Conservation (phyloP, 176 grass and related monocot genomes). For the Bothriochloa decipiens region DNA sequence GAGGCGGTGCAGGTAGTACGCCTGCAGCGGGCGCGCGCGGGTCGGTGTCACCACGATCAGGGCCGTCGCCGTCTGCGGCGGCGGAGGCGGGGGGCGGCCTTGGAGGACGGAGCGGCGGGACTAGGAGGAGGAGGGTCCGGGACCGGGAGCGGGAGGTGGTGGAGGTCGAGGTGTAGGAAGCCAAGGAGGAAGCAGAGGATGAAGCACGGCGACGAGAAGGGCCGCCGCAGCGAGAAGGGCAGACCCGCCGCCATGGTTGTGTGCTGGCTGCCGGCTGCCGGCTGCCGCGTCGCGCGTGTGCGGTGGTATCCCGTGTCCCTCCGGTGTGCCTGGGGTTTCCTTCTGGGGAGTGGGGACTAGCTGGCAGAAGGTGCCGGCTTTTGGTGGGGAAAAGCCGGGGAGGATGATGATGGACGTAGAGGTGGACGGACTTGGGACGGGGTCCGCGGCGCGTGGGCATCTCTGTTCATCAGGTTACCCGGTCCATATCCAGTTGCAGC, state of each 20-base stretch:
- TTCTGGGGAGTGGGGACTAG: background rate
- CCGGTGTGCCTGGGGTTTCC: background rate
- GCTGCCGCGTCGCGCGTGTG: background rate
- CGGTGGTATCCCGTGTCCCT: background rate
- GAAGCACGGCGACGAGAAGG: slow-evolving; percentile 56
- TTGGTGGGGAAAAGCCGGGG: background rate
- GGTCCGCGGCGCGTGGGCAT: background rate
- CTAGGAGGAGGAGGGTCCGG: background rate
- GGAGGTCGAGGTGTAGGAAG: slow-evolving; percentile 52
- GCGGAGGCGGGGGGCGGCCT: background rate
- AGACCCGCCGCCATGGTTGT: slow-evolving; percentile 6
- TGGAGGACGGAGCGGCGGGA: background rate
- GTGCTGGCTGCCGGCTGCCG: background rate
- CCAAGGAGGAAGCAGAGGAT: slow-evolving; percentile 66
- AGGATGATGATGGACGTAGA: background rate
- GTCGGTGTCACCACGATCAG: slow-evolving; percentile 70
- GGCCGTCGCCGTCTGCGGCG: background rate
- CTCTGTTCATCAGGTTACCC: too few relatives aligned
- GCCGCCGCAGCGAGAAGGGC: slow-evolving; percentile 36
- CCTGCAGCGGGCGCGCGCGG: slow-evolving; percentile 59
- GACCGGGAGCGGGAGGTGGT: slow-evolving; percentile 23
- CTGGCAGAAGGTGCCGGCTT: background rate
- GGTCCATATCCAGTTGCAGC: too few relatives aligned
- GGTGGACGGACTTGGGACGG: slow-evolving; percentile 26
- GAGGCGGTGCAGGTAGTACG: slow-evolving; percentile 71